phyloP scores from a whole-genome alignment of 1,139 yeast species.

The Nakaseomyces nivariensis region DNA sequence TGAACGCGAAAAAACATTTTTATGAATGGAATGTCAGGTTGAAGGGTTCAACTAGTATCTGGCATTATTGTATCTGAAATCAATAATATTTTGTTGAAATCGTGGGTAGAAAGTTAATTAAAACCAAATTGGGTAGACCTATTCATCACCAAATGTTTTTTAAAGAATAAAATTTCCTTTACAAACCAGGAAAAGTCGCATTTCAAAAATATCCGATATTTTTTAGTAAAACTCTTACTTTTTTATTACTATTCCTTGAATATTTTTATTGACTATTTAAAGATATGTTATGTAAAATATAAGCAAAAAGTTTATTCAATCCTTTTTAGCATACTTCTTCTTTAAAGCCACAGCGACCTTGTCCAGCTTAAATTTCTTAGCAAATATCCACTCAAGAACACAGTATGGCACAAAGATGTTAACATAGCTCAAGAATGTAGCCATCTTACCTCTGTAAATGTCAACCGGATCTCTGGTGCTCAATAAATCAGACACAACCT shows the following conservation, averaged over 20 bases:
- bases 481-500: constrained; percentile 42
- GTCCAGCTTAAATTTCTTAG: constrained; percentile 40
- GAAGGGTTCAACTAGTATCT: too few species aligned
- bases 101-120: too few species aligned
- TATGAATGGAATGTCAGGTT: not conserved
- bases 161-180: too few species aligned
- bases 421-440: constrained; percentile 33
- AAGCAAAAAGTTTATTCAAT: not conserved
- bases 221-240: too few species aligned
- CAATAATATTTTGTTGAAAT: not conserved
- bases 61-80: too few species aligned
- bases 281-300: too few species aligned
- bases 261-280: too few species aligned
- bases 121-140: too few species aligned
- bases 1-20: not conserved
- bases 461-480: constrained; percentile 35
- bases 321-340: constrained; percentile 6
- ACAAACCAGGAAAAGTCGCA: too few species aligned
- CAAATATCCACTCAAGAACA: constrained; percentile 38
- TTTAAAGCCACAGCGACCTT: constrained; percentile 28
- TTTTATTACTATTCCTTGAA: too few species aligned
- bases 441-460: constrained; percentile 48
- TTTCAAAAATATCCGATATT: too few species aligned
- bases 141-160: too few species aligned
- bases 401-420: constrained; percentile 37